Percentiles rank a stretch among this genome's conserved stretches.
Evolutionary conservation across 1,284 basidiomycete species (phyloP).

Genomic region (Mycosarcoma mackinlayi): DNA sequence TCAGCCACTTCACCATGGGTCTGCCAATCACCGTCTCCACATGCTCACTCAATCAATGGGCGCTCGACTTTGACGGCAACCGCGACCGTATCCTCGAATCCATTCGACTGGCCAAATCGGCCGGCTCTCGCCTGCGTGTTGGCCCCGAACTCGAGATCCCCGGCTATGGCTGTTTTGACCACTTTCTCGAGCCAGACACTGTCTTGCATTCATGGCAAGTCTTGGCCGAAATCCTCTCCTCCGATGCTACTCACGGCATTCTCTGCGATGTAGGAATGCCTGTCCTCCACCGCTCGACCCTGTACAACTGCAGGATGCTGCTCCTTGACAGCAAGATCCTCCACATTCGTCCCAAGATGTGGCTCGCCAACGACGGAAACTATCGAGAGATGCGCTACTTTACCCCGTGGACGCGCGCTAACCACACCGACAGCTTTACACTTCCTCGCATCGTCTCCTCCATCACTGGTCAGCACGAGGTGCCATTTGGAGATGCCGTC

Average conservation of each 20-base stretch:
- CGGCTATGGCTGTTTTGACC: constrained; percentile 70
- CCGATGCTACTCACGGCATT: constrained; percentile 59
- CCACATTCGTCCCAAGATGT: constrained; percentile 97
- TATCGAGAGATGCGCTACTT: constrained; percentile 97
- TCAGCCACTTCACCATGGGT: constrained; percentile 45
- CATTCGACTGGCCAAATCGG: constrained; percentile 85
- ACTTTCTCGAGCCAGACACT: constrained; percentile 63
- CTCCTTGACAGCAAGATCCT: constrained; percentile 86
- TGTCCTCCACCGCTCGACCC: constrained; percentile 93
- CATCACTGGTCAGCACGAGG: constrained; percentile 90
- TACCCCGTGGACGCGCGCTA: constrained; percentile 91
- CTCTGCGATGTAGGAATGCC: constrained; percentile 72
- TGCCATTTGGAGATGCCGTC: constrained; percentile 95
- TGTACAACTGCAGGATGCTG: constrained; percentile 95
- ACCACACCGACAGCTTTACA: constrained; percentile 86
- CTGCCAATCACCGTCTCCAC: constrained; percentile 62
- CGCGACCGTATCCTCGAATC: constrained; percentile 88
- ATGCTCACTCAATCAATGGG: constrained; percentile 95
- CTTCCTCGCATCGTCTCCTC: constrained; percentile 86
- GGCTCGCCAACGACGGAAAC: constrained; percentile 98
- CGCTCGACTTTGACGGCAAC: constrained; percentile 86
- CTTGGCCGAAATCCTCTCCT: constrained; percentile 55
- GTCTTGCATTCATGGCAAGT: constrained; percentile 66
- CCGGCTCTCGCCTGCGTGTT: constrained; percentile 91
- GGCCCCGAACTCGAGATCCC: constrained; percentile 98